Evolutionary conservation across 805 yeast genomes (phyloP), one percentile per base, ranked within the genome.

Genomic region (Nakazawaea holstii): DNA sequence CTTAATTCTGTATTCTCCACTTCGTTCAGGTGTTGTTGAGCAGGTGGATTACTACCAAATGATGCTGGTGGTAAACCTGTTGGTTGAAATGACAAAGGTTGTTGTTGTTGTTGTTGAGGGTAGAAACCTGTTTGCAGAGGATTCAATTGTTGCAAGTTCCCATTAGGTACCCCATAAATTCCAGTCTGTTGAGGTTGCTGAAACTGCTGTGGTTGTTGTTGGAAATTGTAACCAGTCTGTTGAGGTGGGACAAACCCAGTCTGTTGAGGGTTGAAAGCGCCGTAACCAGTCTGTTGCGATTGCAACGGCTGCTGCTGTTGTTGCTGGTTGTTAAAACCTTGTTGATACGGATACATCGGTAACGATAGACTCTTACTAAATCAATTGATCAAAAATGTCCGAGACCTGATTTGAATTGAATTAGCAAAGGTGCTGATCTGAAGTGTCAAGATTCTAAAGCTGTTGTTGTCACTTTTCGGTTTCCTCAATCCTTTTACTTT

Each of bases 1-100:
- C 81, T 82, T 52, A 87, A 57, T 14, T 73, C 80, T 35, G 66
- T 72, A 59, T 82, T 80, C 56, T 79, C 79, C 15, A 70, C 68
- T 35, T 68, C 72, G 33, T 62, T 59, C 6, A 74, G 69, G 59
- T 62, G 33, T 61, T 35, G 42, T 24, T 51, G 54, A 17, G 48
- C 53, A n/a, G 49, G 61, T 11, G 48, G 53, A n/a, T 40, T 53
- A 20, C 29, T 46, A 8, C 46, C 46, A 27, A 35, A 39, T 14
- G 47, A 48, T 28, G 33, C 43, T 43, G 27, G 52, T 30, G 52
- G 55, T 17, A 49, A 44, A 35, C 50, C 53, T 29, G 46, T 50
- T 14, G 53, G 56, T 17, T 54, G 54, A 43, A 54, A 56, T 49
- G 52, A 55, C 46, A 55, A 6, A 53, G 53, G 43, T 45, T 57